Evolutionary conservation across 1,284 basidiomycete genomes (phyloP), one percentile per base, ranked within the genome.

Genomic region (Tilletia caries): DNA sequence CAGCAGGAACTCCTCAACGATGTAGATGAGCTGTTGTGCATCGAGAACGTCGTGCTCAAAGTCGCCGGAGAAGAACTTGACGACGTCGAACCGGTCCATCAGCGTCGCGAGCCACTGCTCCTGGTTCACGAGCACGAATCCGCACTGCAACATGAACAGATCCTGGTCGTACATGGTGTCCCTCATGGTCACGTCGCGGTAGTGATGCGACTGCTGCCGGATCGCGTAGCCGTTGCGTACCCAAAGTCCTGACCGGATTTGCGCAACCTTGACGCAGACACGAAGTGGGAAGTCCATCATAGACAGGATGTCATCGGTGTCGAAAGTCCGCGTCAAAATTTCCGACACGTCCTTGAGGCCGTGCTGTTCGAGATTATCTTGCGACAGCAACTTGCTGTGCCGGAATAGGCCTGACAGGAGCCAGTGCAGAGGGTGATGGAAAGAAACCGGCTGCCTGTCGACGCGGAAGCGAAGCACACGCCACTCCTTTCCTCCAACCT

Each of bases 101-200:
- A 97, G 89, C 72, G 90, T 90, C 73, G 92, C 89, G 70, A 98
- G 86, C 75, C 96, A 89, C 33, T 89, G 87, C 74, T 91, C 88
- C 1, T 92, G 92, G 70, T 93, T 90, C 60, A 94, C 86, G 50
- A 91, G 86, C 76, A 92, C 87, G 62, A 98, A 87, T 0, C 90
- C 90, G 0, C 90, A 88, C 85, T 98, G 95, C 3, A 98, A 86
- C 70, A 98, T 88, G 86, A 91, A 96, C 33, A 98, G 86, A 76
- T 98, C 95, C 83, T 98, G 94, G 83, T 98, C 95, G 82, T 95
- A 95, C 81, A 95, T 98, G 12, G 93, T 88, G 83, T 98, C 96
- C 33, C 95, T 90, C 67, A 98, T 88, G 87, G 92, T 91, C 82
- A 93, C 93, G 83, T 98, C 95, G 52, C 94, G 91, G 83, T 98